phyloP scores from a whole-genome alignment of 2,329 filamentous ascomycete genomes.

The Fusarium graminum region DNA sequence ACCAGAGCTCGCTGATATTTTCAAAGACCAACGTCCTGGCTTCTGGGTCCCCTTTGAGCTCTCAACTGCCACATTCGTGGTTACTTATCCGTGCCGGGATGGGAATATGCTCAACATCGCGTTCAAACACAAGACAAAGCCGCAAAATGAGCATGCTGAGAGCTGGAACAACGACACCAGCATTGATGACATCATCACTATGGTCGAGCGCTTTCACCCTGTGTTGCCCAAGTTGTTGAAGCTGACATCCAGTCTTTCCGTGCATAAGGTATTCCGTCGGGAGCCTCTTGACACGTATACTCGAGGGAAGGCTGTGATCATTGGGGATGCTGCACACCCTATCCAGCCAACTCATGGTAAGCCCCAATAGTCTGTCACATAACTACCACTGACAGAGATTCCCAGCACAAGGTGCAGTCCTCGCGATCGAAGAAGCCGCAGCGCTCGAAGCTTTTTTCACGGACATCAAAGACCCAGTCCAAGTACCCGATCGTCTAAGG shows the following conservation, averaged over 20 bases:
- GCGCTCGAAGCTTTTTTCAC: neutral
- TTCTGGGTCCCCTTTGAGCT: constrained; percentile 19
- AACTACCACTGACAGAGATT: accelerated
- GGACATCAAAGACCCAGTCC: accelerated
- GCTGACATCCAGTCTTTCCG: constrained; percentile 1
- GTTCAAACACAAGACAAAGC: neutral
- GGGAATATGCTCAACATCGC: constrained; percentile 7
- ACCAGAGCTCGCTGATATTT: neutral
- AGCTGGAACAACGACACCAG: neutral
- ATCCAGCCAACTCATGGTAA: constrained; percentile 15
- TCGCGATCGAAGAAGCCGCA: neutral
- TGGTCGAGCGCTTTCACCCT: neutral
- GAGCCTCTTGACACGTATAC: constrained; percentile 6
- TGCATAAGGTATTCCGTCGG: neutral
- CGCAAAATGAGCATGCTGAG: neutral
- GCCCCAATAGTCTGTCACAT: accelerated
- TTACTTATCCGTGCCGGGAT: constrained; percentile 6
- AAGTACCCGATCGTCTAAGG: accelerated
- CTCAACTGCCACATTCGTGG: neutral
- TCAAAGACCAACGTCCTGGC: neutral
- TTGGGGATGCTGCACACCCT: constrained; percentile 8
- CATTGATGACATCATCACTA: neutral
- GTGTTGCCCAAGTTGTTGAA: neutral
- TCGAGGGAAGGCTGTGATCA: accelerated
- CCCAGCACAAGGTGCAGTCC: constrained; percentile 6